Evolutionary conservation across 2,329 filamentous ascomycete species (phyloP), one percentile per base, ranked within the genome.

Genomic region (Hansfordia pulvinata): DNA sequence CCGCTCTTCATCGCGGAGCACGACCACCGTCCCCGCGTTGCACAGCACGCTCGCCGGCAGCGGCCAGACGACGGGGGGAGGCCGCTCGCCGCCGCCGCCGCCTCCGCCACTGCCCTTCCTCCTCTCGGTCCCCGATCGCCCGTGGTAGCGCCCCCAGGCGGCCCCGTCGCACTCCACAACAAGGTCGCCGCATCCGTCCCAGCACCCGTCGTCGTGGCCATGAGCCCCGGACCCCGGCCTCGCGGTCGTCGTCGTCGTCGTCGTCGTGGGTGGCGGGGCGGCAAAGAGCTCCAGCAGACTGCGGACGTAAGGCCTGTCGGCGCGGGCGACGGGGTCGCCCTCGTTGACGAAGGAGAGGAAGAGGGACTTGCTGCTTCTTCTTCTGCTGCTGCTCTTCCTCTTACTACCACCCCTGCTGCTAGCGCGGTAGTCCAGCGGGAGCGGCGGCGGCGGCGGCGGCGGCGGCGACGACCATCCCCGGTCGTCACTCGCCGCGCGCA

Each of bases 331-430:
- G 0, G 81, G 82, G 37, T 93, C 85, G 4, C 84, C 84, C 47
- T 93, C 83, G 43, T 93, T 93, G 40, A 86, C 61, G 44, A 93
- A 84, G 21, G 68, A 71, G 27, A 83, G 64, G 46, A 93, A 93
- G 4, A 88, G 46, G 30, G 73, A 84, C 43, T 80, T 84, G 16
- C 60, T n/a, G n/a, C n/a, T n/a, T n/a, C n/a, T n/a, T n/a, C n/a
- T n/a, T n/a, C n/a, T n/a, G n/a, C n/a, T n/a, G n/a, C n/a, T n/a
- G n/a, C n/a, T n/a, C n/a, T n/a, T n/a, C n/a, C n/a, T n/a, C n/a
- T n/a, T n/a, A n/a, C n/a, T n/a, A n/a, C n/a, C n/a, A n/a, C n/a
- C n/a, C n/a, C n/a, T n/a, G n/a, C n/a, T n/a, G n/a, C n/a, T n/a
- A n/a, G n/a, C n/a, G n/a, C n/a, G n/a, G n/a, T n/a, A n/a, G n/a